Conservation (phyloP, 2,329 filamentous ascomycete genomes). For the Triangularia verruculosa region DNA sequence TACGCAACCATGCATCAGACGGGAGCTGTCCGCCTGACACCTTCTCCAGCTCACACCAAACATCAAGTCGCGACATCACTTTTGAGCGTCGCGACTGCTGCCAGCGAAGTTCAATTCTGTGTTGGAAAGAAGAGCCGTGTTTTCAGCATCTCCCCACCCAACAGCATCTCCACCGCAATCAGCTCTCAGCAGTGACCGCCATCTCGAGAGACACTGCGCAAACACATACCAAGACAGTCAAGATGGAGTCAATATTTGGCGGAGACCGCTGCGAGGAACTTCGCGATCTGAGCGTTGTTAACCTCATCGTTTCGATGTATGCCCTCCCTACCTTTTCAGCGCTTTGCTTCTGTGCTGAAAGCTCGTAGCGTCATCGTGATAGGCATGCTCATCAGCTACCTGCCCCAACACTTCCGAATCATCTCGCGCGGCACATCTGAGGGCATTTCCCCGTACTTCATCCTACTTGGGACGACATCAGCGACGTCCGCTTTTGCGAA, state of each 20-base stretch:
- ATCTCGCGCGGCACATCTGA: conserved; percentile 81
- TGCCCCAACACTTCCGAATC: conserved; percentile 93
- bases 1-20: background rate
- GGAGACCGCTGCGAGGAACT: conserved; percentile 49
- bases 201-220: background rate
- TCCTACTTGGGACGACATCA: conserved; percentile 88
- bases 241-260: conserved; percentile 32
- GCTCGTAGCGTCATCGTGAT: conserved; percentile 66
- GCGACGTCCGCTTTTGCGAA: conserved; percentile 88
- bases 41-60: background rate
- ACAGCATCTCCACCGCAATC: background rate
- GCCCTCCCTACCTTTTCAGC: conserved; percentile 16
- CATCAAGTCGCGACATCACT: background rate
- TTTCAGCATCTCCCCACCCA: background rate
- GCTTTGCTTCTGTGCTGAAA: conserved; percentile 6
- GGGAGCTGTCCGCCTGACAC: background rate
- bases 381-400: conserved; percentile 87
- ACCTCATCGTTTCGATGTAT: conserved; percentile 56
- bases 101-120: background rate
- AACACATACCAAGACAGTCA: background rate
- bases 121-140: background rate
- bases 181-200: background rate
- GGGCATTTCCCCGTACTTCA: conserved; percentile 92
- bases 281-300: conserved; percentile 51
- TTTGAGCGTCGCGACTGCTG: background rate